Evolutionary conservation across 2,329 filamentous ascomycete genomes (phyloP), one percentile per base, ranked within the genome.

Genomic region (Xylariales sp.): DNA sequence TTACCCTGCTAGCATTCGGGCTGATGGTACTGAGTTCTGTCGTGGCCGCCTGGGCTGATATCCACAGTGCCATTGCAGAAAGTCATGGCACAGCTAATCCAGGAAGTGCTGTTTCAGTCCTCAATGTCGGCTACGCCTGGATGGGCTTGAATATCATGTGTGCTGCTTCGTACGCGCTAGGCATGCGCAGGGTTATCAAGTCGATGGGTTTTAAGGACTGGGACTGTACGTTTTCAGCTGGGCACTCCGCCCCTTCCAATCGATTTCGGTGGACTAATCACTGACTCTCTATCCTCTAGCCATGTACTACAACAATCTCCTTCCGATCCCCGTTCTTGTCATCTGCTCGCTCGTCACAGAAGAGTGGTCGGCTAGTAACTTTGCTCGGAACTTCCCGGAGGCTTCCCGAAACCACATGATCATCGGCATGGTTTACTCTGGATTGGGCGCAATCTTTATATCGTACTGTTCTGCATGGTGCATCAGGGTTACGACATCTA

Each of bases 401-500:
- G 84, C 84, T 48, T 72, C 80, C 21, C 85, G 90, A 53, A 93
- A 88, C 63, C 77, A 72, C 52, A 81, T 96, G 52, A 76, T 95
- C 50, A 67, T 85, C 43, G 86, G 90, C 57, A 96, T 97, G 86
- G 69, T 97, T 55, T 85, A 97, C 65, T 96, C 93, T 5, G 93
- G 93, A 42, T 73, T 96, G 35, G 90, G 83, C 21, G 86, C 90
- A 33, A 90, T 97, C 56, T 95, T 96, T 68, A 98, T 98, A 64
- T 96, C 90, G n/a, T 98, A 97, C 75, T 94, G 88, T 57, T 96
- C 90, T 13, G 93, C 93, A 20, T 97, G 93, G 93, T 97, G 93
- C 60, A 93, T 98, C 47, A 90, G 93, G 50, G 87, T 95, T 46
- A 97, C 93, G 5, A 95, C 89, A 0, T 96, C 90, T n/a, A 97